Evolutionary conservation across 495 filamentous ascomycete genomes (phyloP), one percentile per base, ranked within the genome.

Genomic region (Sporormia fimetaria): DNA sequence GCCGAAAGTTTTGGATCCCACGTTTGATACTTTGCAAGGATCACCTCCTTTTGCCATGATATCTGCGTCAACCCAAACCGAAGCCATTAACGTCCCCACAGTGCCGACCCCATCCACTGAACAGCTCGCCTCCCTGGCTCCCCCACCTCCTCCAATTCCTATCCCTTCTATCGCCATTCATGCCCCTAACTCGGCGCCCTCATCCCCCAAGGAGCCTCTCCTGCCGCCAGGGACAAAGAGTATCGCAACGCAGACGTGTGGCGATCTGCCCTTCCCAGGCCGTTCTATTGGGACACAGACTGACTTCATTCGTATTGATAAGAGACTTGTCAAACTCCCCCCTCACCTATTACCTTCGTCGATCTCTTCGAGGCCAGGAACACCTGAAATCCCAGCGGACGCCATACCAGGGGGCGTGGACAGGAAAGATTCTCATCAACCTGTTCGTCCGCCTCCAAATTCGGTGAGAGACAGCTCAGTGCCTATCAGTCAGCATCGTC

Each of bases 241-340:
- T 53, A 63, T 67, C 11, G 66, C 66, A 22, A 71, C 69, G 36
- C 77, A 80, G 50, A 67, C 67, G 23, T 57, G 56, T 25, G 61
- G 67, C 36, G 49, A 64, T 5, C 39, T 61, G 11, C 37, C 57
- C n/a, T 45, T 57, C 3, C 56, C 64, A 17, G 55, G 56, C 10
- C 58, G 60, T 14, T 77, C 76, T 15, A 61, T 68, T 20, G 66
- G 65, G 3, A 74, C 93, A 29, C 92, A 98, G 66, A 98, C 90
- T 7, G 86, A 95, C 40, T 78, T 81, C 45, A 93, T 94, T 45
- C 67, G 77, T 30, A 68, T 87, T 12, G 87, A 87, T 57, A 73
- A 71, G 62, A 71, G 85, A 37, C 66, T 80, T 20, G 69, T 77
- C 28, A 81, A 74, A 53, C 62, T 94, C 12, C 82, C 84, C 15